These are phyloP conservation scores for Biscogniauxia mediterranea DNA, from an alignment of 2,329 filamentous ascomycete species.

Conservation along the genomic window DNA sequence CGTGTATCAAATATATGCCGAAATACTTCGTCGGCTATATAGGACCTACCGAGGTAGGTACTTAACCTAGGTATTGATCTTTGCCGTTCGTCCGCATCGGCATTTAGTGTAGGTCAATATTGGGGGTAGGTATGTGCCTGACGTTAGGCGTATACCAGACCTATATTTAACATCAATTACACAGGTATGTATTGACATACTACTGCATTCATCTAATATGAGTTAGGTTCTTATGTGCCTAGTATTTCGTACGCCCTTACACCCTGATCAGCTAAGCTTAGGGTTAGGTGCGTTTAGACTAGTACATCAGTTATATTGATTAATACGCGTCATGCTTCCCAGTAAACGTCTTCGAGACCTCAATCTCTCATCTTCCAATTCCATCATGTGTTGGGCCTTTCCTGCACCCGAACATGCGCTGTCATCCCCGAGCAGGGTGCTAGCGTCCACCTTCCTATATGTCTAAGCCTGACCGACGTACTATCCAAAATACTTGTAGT, in stretches of 20 bases:
- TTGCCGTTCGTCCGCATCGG: background rate
- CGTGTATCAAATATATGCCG: background rate
- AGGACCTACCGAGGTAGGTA: background rate
- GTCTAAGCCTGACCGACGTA: too few relatives aligned
- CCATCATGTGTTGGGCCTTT: background rate
- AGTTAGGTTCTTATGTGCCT: too few relatives aligned
- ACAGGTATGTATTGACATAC: background rate
- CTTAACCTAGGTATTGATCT: background rate
- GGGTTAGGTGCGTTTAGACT: background rate
- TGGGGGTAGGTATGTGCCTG: too few relatives aligned
- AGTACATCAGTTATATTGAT: background rate
- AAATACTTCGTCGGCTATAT: background rate
- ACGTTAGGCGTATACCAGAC: too few relatives aligned
- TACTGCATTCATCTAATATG: too few relatives aligned
- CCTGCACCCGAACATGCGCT: background rate
- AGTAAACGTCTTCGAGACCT: background rate
- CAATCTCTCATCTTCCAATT: background rate
- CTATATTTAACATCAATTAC: background rate
- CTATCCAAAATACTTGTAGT: too few relatives aligned
- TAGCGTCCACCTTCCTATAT: background rate
- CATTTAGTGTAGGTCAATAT: too few relatives aligned
- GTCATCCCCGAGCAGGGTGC: too few relatives aligned
- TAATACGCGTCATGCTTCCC: background rate
- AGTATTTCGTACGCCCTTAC: background rate
- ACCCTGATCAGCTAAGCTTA: background rate